Evolutionary conservation across 352 stramenopile species (phyloP).

Genomic region (Aphanomyces stellatus): DNA sequence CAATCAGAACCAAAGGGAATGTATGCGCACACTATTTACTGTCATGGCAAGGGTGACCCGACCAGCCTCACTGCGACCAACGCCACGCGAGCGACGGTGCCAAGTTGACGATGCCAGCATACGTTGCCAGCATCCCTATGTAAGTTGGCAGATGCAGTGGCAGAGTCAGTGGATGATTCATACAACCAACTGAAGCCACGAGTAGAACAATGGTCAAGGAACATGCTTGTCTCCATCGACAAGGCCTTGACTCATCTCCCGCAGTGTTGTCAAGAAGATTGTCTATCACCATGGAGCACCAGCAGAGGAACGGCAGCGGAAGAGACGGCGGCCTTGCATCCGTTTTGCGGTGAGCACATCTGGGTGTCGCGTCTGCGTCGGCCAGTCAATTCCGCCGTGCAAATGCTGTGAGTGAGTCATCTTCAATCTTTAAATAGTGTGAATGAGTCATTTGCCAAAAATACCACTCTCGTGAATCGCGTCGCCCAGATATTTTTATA

Average conservation of each 20-base stretch:
- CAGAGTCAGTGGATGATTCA: too few species aligned
- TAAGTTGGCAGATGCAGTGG: too few species aligned
- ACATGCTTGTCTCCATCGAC: too few species aligned
- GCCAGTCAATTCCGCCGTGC: too few species aligned
- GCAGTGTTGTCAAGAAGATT: too few species aligned
- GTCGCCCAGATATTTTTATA: too few species aligned
- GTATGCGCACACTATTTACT: neutral
- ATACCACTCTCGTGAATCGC: too few species aligned
- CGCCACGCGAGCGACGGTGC: neutral
- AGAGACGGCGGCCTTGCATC: neutral
- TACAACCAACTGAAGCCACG: neutral
- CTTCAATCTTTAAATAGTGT: neutral
- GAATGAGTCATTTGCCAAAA: slow-evolving; percentile 1
- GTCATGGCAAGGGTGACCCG: neutral
- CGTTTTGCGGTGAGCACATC: neutral
- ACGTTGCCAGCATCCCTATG: too few species aligned
- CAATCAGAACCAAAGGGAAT: neutral
- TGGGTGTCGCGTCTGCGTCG: neutral
- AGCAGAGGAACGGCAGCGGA: too few species aligned
- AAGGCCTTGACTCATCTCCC: too few species aligned
- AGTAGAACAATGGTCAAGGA: too few species aligned
- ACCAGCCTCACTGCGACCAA: neutral
- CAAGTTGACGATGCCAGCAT: neutral
- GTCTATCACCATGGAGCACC: too few species aligned
- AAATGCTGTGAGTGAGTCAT: neutral